These are phyloP conservation scores for Nidularia pulvinata DNA, from an alignment of 768 basidiomycete genomes.

Conservation along the genomic window DNA sequence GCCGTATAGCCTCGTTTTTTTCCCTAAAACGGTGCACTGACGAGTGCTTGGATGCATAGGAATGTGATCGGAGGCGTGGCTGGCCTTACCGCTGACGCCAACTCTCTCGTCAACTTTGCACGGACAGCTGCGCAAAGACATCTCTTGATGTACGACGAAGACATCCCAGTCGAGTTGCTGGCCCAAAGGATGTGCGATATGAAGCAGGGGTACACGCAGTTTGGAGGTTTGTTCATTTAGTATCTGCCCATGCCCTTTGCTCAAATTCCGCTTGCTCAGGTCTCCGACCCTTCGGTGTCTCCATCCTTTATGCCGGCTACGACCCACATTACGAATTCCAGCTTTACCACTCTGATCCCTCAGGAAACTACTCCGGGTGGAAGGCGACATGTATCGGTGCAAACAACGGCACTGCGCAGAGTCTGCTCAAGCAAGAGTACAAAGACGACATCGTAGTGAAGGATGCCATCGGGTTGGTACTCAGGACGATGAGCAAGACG, in stretches of 20 bases:
- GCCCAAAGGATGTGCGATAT: constrained; percentile 94
- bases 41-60: constrained; percentile 34
- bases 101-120: constrained; percentile 95
- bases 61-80: constrained; percentile 97
- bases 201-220: constrained; percentile 99
- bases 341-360: constrained; percentile 97
- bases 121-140: constrained; percentile 90
- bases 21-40: not conserved
- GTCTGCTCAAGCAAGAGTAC: constrained; percentile 96
- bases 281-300: constrained; percentile 97
- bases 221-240: constrained; percentile 63
- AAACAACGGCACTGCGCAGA: constrained; percentile 96
- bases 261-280: constrained; percentile 41
- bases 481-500: constrained; percentile 98
- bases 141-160: constrained; percentile 90
- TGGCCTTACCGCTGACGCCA: constrained; percentile 95
- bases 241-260: not conserved
- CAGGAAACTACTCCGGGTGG: constrained; percentile 98
- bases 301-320: constrained; percentile 94
- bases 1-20: constrained; percentile 18
- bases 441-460: constrained; percentile 92
- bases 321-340: constrained; percentile 97
- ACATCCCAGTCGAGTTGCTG: constrained; percentile 96
- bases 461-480: constrained; percentile 89
- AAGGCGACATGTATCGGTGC: constrained; percentile 99